Base-by-base conservation (phyloP, 2,329 filamentous ascomycete species). In the Botryotinia calthae region DNA sequence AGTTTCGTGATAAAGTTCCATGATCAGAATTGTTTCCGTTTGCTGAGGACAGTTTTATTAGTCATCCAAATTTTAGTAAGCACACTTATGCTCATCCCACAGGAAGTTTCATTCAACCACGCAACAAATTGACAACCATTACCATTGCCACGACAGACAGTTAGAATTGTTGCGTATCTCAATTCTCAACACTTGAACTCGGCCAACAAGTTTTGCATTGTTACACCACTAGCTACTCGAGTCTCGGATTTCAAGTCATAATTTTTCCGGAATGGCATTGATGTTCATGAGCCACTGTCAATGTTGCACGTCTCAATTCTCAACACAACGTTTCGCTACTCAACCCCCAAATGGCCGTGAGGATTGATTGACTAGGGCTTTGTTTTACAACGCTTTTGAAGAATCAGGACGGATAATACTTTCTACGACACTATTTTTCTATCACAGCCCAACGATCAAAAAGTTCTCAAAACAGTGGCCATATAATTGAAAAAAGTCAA, bases 191-290 rank as follows among this genome's bases (percentile, higher is more conserved):
- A 20, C 42, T 42, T 40, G 8, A 22, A 9, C 25, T 63, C 9
- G 61, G 8, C 20, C 61, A 42, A 63, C 12, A 40, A 62, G 37
- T 62, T 42, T 25, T 5, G 5, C 9, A 18, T 14, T 22, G 37
- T 20, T 20, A 63, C 37, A 63, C 8, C 37, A 63, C 40, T 42
- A n/a, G 37, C 72, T 66, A 75, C 73, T 63, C 22, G 72, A 25
- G 51, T 56, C 68, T 76, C 48, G 62, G 73, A 25, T 75, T 65
- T 28, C 46, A 54, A 18, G 51, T 40, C 37, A 9, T 70, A 31
- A 70, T 67, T 68, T 74, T 66, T n/a, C 72, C 69, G 70, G 68
- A 48, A 75, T 72, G 40, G 46, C 48, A 54, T n/a, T 54, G 48
- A 54, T 54, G 12, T 71, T 63, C 59, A 42, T n/a, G 14, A 28